Conservation (phyloP, 2,329 filamentous ascomycete species). For the Venturia effusa region DNA sequence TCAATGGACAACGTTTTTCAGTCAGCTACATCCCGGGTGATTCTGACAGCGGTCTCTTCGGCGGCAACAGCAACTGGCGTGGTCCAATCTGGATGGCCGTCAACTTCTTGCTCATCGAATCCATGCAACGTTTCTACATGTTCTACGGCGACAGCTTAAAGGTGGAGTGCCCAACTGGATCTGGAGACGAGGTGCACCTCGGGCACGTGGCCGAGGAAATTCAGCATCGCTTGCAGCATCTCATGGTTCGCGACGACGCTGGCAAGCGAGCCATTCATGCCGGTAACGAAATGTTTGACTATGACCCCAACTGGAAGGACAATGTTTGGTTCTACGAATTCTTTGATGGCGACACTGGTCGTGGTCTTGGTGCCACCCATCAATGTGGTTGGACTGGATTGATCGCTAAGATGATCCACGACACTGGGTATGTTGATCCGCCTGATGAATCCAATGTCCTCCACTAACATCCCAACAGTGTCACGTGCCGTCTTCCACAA, state of each 20-base stretch:
- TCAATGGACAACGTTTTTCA: conserved; percentile 80
- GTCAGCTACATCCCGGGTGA: conserved; percentile 92
- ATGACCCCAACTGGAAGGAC: conserved; percentile 86
- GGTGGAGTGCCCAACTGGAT: conserved; percentile 88
- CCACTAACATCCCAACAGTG: conserved; percentile 42
- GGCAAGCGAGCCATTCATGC: conserved; percentile 82
- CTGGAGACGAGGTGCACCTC: conserved; percentile 89
- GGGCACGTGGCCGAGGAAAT: conserved; percentile 91
- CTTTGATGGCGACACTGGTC: conserved; percentile 85
- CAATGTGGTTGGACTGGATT: conserved; percentile 96
- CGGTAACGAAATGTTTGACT: conserved; percentile 76
- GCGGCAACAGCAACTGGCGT: conserved; percentile 96
- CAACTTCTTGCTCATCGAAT: conserved; percentile 90
- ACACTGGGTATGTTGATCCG: conserved; percentile 65
- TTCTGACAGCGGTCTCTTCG: conserved; percentile 88
- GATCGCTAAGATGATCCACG: conserved; percentile 94
- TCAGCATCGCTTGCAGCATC: conserved; percentile 85
- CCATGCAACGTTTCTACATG: conserved; percentile 88
- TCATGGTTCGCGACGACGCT: conserved; percentile 75
- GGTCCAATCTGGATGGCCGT: conserved; percentile 91
- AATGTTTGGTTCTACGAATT: conserved; percentile 95
- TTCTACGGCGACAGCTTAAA: conserved; percentile 86
- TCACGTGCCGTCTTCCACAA: conserved; percentile 83
- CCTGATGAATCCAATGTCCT: background rate
- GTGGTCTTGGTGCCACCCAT: conserved; percentile 82